Evolutionary conservation across 768 basidiomycete genomes (phyloP).

Genomic region (Boletus vermiculosoides): DNA sequence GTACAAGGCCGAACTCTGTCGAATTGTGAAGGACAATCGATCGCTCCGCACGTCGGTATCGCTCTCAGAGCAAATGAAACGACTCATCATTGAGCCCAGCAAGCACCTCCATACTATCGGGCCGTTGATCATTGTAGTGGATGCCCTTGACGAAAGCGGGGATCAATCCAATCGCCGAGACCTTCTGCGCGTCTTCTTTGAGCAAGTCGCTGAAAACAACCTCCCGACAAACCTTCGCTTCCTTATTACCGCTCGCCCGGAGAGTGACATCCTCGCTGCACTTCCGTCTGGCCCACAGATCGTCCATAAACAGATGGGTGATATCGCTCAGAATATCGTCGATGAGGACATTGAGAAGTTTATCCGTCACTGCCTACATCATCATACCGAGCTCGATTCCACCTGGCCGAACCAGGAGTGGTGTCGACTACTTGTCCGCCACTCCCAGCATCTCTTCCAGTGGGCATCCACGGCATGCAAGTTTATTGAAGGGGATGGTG

Average conservation of each 20-base stretch:
- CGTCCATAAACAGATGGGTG: slow-evolving; percentile 15
- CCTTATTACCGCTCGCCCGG: slow-evolving; percentile 28
- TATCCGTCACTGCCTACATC: slow-evolving; percentile 12
- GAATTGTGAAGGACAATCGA: slow-evolving; percentile 19
- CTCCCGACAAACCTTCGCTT: slow-evolving; percentile 28
- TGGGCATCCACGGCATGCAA: slow-evolving; percentile 34
- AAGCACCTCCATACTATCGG: slow-evolving; percentile 23
- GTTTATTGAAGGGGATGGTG: slow-evolving; percentile 23
- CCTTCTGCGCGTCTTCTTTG: slow-evolving; percentile 22
- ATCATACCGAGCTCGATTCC: slow-evolving; percentile 11
- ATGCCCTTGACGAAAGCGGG: slow-evolving; percentile 34
- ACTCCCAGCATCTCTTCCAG: slow-evolving; percentile 33
- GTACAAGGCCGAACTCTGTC: slow-evolving; percentile 18
- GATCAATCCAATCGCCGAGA: slow-evolving; percentile 12
- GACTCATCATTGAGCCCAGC: slow-evolving; percentile 30
- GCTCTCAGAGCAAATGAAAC: slow-evolving; percentile 26
- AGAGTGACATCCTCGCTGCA: slow-evolving; percentile 21
- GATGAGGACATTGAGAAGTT: slow-evolving; percentile 20
- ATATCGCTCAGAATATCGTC: slow-evolving; percentile 9
- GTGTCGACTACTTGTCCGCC: slow-evolving; percentile 21
- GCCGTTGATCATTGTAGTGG: slow-evolving; percentile 36
- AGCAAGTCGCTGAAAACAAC: slow-evolving; percentile 6
- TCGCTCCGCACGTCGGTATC: slow-evolving; percentile 21
- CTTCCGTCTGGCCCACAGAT: slow-evolving; percentile 6
- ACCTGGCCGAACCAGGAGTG: slow-evolving; percentile 21